These are phyloP conservation scores for Monilinia aucupariae DNA, from an alignment of 2,329 filamentous ascomycete genomes.

Conservation along the genomic window DNA sequence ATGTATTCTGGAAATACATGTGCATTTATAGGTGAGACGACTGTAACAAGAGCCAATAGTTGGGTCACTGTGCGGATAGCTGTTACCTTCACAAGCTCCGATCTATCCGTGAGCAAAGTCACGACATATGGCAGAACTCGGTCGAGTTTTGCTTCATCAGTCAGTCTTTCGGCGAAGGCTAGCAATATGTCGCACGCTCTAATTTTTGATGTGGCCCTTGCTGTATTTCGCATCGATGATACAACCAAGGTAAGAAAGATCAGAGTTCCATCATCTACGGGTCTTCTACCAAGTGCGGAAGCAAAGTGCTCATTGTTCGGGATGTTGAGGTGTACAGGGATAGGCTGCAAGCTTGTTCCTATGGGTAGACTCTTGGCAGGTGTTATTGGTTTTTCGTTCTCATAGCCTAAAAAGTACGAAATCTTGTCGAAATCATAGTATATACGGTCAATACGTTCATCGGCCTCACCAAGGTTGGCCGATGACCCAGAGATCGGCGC, in stretches of 20 bases:
- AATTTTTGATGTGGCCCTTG: constrained; percentile 78
- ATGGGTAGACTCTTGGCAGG: constrained; percentile 38
- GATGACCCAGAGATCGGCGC: constrained; percentile 61
- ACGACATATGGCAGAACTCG: constrained; percentile 87
- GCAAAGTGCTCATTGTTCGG: constrained; percentile 75
- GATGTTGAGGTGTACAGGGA: constrained; percentile 80
- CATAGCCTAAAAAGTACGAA: constrained; percentile 82
- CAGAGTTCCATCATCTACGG: constrained; percentile 80
- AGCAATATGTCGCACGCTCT: constrained; percentile 87
- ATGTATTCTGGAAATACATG: constrained; percentile 66
- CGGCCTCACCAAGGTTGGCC: constrained; percentile 76
- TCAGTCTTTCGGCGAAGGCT: constrained; percentile 84
- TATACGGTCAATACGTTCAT: constrained; percentile 89
- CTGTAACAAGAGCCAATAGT: constrained; percentile 76
- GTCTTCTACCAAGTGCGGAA: constrained; percentile 53
- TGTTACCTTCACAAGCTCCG: constrained; percentile 78
- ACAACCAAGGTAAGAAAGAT: constrained; percentile 88
- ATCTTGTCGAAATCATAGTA: constrained; percentile 98
- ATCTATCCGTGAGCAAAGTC: constrained; percentile 72
- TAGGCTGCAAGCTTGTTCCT: constrained; percentile 54
- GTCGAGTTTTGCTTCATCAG: constrained; percentile 93
- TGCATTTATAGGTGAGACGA: constrained; percentile 75
- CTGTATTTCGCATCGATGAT: constrained; percentile 82
- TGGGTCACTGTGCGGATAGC: constrained; percentile 85
- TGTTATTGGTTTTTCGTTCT: constrained; percentile 39